phyloP scores from a whole-genome alignment of 2,329 filamentous ascomycete genomes.

The Cladophialophora immunda region DNA sequence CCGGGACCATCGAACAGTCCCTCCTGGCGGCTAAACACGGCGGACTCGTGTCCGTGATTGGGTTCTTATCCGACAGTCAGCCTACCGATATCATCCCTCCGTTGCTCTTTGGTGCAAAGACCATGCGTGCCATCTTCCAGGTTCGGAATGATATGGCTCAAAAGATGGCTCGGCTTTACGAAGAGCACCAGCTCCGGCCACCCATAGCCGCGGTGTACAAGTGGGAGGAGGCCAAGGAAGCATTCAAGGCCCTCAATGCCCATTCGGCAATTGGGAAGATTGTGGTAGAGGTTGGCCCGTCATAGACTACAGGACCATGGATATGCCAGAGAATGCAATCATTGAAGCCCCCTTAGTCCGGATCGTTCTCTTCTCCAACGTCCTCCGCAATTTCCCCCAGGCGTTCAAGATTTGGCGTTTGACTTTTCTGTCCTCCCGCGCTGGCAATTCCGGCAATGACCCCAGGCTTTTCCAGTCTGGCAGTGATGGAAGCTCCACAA shows the following conservation, averaged over 20 bases:
- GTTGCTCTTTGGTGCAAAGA: constrained; percentile 45
- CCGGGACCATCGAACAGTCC: constrained; percentile 55
- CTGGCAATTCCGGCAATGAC: neutral
- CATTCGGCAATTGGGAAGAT: constrained; percentile 41
- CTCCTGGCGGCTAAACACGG: constrained; percentile 56
- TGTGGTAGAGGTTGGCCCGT: constrained; percentile 47
- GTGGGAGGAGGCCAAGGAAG: constrained; percentile 53
- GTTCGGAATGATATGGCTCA: constrained; percentile 65
- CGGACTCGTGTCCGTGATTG: constrained; percentile 50
- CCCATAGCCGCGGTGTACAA: constrained; percentile 50
- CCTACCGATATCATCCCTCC: constrained; percentile 36
- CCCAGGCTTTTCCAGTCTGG: neutral
- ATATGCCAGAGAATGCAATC: neutral
- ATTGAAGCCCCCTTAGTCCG: neutral
- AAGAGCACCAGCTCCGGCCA: constrained; percentile 46
- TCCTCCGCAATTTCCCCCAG: neutral
- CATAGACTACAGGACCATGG: constrained; percentile 50
- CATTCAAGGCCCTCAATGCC: constrained; percentile 45
- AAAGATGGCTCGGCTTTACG: constrained; percentile 48
- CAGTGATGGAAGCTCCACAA: neutral
- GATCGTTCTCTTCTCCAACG: neutral
- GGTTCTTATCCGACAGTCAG: constrained; percentile 24
- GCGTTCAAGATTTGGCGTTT: neutral
- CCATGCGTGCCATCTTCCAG: constrained; percentile 63
- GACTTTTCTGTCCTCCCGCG: neutral